Conservation (phyloP, 2,329 filamentous ascomycete genomes). For the Neonectria ditissima region DNA sequence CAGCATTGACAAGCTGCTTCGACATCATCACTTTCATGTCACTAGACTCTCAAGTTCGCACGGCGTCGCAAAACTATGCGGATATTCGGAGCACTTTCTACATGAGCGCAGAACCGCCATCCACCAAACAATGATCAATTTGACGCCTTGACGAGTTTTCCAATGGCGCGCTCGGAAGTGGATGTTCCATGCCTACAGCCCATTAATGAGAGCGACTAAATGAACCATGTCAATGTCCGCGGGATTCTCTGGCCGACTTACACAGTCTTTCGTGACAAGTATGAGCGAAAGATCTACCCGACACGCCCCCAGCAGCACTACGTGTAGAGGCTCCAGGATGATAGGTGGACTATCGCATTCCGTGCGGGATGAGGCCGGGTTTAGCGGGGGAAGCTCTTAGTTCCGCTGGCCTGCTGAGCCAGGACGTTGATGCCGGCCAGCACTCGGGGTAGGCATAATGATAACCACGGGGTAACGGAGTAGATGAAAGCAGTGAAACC, state of each 20-base stretch:
- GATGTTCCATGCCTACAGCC: not conserved
- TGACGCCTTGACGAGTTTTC: not conserved
- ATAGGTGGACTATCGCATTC: too few species aligned
- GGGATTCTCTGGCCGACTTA: constrained; percentile 2
- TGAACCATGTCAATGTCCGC: not conserved
- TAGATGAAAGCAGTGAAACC: too few species aligned
- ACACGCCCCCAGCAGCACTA: constrained; percentile 63
- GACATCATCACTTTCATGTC: not conserved
- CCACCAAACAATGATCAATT: constrained; percentile 6
- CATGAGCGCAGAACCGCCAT: not conserved
- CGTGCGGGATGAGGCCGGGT: too few species aligned
- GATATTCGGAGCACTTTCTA: constrained; percentile 4
- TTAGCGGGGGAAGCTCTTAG: too few species aligned
- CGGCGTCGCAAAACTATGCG: constrained; percentile 3
- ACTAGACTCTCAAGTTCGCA: not conserved
- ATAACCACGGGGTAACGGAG: too few species aligned
- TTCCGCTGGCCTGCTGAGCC: too few species aligned
- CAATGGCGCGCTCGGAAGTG: not conserved
- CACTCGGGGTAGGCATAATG: too few species aligned
- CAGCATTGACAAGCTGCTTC: not conserved
- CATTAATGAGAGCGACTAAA: not conserved
- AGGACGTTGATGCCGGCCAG: too few species aligned
- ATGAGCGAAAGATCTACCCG: constrained; percentile 74
- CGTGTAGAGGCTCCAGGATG: not conserved
- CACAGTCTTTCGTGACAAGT: constrained; percentile 73